phyloP scores from a whole-genome alignment of 202 grass and related monocot genomes.

The Musa balbisiana region DNA sequence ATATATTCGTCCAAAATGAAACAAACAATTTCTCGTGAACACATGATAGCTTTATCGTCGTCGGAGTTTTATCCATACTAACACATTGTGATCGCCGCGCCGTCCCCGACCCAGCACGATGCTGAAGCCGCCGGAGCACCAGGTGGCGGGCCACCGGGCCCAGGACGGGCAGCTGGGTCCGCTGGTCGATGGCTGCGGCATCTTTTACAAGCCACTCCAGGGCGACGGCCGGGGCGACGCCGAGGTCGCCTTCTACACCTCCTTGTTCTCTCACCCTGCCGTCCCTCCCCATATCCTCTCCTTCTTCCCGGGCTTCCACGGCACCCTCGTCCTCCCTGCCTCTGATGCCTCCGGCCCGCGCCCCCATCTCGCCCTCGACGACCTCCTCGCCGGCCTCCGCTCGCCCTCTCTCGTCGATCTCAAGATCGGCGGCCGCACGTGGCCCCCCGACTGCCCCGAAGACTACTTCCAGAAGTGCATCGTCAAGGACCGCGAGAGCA shows the following conservation, averaged over 20 bases:
- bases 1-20: too few relatives aligned
- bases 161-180: constrained; percentile 34
- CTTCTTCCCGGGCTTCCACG: constrained; percentile 65
- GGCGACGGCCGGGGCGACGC: constrained; percentile 35
- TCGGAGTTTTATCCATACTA: too few relatives aligned
- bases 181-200: constrained; percentile 45
- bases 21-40: too few relatives aligned
- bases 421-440: constrained; percentile 80
- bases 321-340: constrained; percentile 40
- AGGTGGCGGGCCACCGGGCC: constrained; percentile 55
- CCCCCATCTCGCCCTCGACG: constrained; percentile 60
- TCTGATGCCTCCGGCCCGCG: constrained; percentile 21
- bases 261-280: constrained; percentile 35
- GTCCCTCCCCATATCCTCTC: constrained; percentile 35
- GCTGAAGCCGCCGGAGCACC: constrained; percentile 65
- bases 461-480: constrained; percentile 63
- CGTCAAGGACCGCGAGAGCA: constrained; percentile 49
- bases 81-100: too few relatives aligned
- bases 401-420: constrained; percentile 57
- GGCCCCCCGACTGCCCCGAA: constrained; percentile 39
- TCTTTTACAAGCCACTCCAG: constrained; percentile 79
- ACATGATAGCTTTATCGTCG: too few relatives aligned
- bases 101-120: constrained; percentile 8
- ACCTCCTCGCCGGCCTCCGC: constrained; percentile 43
- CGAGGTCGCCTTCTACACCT: constrained; percentile 62